Evolutionary conservation across 2,329 filamentous ascomycete species (phyloP), one percentile per base, ranked within the genome.

Genomic region (Colletotrichum coccodes): DNA sequence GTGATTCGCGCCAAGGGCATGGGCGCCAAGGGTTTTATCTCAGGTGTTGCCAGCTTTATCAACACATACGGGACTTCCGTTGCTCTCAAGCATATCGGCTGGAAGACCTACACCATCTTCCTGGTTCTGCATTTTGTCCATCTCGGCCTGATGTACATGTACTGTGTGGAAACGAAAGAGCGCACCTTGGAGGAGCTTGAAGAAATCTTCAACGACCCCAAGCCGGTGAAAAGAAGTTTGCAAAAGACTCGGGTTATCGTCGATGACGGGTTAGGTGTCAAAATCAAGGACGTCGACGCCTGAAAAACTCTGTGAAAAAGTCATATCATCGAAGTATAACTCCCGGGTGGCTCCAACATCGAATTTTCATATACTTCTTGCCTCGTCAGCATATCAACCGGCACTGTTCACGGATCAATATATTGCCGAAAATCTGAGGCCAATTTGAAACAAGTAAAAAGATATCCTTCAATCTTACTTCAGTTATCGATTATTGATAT

Each of bases 111-210:
- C 71, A 80, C 81, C 36, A 80, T 82, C 71, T 77, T 85, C 59
- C 80, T 78, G 69, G 79, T 82, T 73, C 79, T 84, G 66, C 84
- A 82, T 72, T 81, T 73, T 21, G 34, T 73, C 4, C 71, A 73
- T 60, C 60, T 69, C 11, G 61, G 46, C 4, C 49, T 73, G 4
- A 71, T 73, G 68, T 72, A 68, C 40, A 38, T 50, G 47, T 72
- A 66, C 0, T 71, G 65, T 6, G 72, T 86, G 49, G 86, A 89
- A 76, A 89, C 86, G 16, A 82, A 81, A 60, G 85, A 85, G 21
- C 82, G 84, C 2, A 87, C 86, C 11, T 83, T 88, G 8, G 86
- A 88, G 73, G 85, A 88, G 73, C 79, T 88, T 46, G 85, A 86
- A 57, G 83, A 84, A 75, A 85, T 88, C 73, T 87, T 88, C 73